phyloP scores from a whole-genome alignment of 192 early-diverging fungal genomes.

The Backusella macrospora region DNA sequence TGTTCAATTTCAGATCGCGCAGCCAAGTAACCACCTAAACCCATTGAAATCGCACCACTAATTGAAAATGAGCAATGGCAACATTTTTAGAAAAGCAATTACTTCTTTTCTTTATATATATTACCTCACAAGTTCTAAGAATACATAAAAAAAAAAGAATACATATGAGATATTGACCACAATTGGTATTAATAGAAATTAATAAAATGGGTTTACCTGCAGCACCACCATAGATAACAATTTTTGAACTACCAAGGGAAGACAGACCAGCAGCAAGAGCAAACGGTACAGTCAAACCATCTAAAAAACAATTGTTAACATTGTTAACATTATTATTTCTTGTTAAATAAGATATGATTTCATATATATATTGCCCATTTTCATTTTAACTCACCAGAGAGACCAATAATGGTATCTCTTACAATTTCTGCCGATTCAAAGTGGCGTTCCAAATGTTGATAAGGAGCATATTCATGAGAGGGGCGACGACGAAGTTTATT shows the following conservation, averaged over 20 bases:
- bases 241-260: conserved; percentile 48
- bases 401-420: conserved; percentile 48
- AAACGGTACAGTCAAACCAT: conserved; percentile 63
- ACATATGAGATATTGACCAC: background rate
- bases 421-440: conserved; percentile 51
- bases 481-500: conserved; percentile 29
- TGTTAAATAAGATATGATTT: no score
- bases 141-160: background rate
- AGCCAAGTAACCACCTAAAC: conserved; percentile 65
- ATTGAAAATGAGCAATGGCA: conserved; percentile 7
- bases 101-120: background rate
- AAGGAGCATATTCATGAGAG: conserved; percentile 34
- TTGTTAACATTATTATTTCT: background rate
- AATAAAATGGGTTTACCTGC: conserved; percentile 42
- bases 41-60: conserved; percentile 67
- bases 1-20: conserved; percentile 64
- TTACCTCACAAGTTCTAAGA: conserved; percentile 32
- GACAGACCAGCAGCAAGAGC: conserved; percentile 67
- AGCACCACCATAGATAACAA: conserved; percentile 64
- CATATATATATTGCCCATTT: background rate
- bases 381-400: conserved; percentile 32
- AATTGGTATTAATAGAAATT: background rate
- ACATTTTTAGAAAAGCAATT: background rate
- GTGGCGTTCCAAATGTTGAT: conserved; percentile 44
- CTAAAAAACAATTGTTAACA: background rate